Evolutionary conservation across 2,329 filamentous ascomycete genomes (phyloP), one percentile per base, ranked within the genome.

Genomic region (Aspergillus awamori): DNA sequence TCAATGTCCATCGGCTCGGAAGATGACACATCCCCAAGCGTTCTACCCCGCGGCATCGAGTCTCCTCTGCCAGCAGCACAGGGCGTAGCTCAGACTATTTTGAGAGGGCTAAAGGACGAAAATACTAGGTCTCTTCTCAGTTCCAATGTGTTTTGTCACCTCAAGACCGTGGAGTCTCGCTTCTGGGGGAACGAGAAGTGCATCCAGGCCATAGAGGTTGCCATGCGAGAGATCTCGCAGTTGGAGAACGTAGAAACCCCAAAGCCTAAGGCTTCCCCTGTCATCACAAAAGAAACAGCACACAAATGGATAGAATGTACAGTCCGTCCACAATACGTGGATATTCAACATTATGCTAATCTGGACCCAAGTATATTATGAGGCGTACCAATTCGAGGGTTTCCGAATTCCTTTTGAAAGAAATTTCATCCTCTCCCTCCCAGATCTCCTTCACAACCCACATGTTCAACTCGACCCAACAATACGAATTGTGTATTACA

Each of bases 401-500:
- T 67, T 67, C 41, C 62, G 60, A 15, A 49, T 62, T 24, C 63
- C 63, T 1, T 45, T 67, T 2, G 61, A 64, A 3, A 58, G 58
- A 13, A 24, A 36, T 13, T 67, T 67, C 15, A 5, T 67, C 4
- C 24, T 58, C 11, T 60, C 63, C 3, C 61, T 67, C 20, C 63
- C 65, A 5, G 65, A 65, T n/a, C 51, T 67, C 20, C 41, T 65
- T 4, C 49, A 65, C 8, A 67, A 57, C 22, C 63, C 61, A 11
- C 65, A 67, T 33, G 59, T 67, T 30, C 39, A 61, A 10, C 48
- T 67, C 3, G 63, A 65, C 20, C 24, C 22, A 5, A 64, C 65
- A 2, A 59, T 55, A 8, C 54, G 58, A n/a, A 56, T 67, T 11
- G 62, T 67, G 15, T 67, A 67, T 36, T 61, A 65, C 41, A 62